These are phyloP conservation scores for Xylaria sp. DNA, from an alignment of 2,329 filamentous ascomycete genomes.

Conservation along the genomic window DNA sequence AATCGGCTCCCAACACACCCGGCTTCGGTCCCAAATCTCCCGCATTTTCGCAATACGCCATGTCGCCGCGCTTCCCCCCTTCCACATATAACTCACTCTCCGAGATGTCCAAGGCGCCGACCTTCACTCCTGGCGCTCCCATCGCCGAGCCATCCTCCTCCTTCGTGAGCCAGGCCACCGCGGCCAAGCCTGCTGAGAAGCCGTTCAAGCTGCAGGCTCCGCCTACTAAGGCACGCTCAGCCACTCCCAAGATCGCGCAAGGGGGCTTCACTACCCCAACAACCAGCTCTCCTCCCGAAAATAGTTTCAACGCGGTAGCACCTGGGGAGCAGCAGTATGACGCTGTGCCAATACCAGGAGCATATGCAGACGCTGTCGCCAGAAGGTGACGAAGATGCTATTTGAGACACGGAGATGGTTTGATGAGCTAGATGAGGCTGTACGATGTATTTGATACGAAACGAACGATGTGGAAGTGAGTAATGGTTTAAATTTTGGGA, in stretches of 20 bases:
- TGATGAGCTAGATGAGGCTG: background rate
- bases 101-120: slow-evolving; percentile 50
- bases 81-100: slow-evolving; percentile 58
- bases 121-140: slow-evolving; percentile 58
- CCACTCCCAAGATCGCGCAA: slow-evolving; percentile 73
- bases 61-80: slow-evolving; percentile 67
- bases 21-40: slow-evolving; percentile 78
- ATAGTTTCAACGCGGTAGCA: slow-evolving; percentile 59
- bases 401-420: background rate
- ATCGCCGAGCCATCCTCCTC: slow-evolving; percentile 68
- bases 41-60: slow-evolving; percentile 58
- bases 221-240: slow-evolving; percentile 76
- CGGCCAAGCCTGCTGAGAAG: slow-evolving; percentile 46
- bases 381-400: slow-evolving; percentile 42
- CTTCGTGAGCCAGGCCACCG: slow-evolving; percentile 52
- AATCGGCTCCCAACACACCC: slow-evolving; percentile 94
- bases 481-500: background rate
- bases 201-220: slow-evolving; percentile 89
- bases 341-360: slow-evolving; percentile 84
- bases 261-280: slow-evolving; percentile 63
- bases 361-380: slow-evolving; percentile 68
- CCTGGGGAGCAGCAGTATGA: slow-evolving; percentile 86
- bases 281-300: slow-evolving; percentile 44
- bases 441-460: background rate
- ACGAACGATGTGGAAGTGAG: background rate